Base-by-base conservation (phyloP, 176 grass and related monocot species). In the Neostapfia colusana region DNA sequence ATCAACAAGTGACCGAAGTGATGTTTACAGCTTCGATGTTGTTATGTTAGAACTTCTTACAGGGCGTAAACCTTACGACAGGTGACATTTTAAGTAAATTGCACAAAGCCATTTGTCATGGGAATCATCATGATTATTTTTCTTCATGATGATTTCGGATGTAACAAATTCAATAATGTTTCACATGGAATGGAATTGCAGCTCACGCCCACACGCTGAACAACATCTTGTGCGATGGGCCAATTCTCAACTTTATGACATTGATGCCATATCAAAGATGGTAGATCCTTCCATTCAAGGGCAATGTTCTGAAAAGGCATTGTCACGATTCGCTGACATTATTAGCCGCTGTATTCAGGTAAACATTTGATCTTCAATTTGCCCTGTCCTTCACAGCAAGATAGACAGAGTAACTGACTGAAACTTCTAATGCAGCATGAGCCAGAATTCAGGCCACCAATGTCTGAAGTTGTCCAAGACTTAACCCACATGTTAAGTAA, bases 1-100 rank as follows among this genome's bases (percentile, higher is more conserved):
- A 65, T 74, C 72, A 57, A 83, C 83, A 62, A 99, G 85, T 63
- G 91, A 99, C 56, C 80, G 85, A 62, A 99, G 95, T 54, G 95
- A 99, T 36, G 89, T 99, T 73, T 95, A 92, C 65, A 99, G 91
- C 78, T 99, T 99, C 67, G 95, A 89, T 6, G 89, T 99, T 37
- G 87, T 99, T 70, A 99, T 99, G 91, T 80, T 99, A 75, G 95
- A 95, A 73, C 92, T 99, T 91, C 89, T 99, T 49, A 99, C 91
- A 20, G 95, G 95, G 17, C 91, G 92, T 27, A 88, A 92, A 73
- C 95, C 95, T 63, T 95, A 95, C 74, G 89, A 99, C 35, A 88
- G 89, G 95, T 92, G 86, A 72, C 38, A 74, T 77, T 63, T 23
- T 50, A 43, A 36, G 27, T 65, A 64, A n/a, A n/a, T n/a, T n/a